Evolutionary conservation across 2,329 filamentous ascomycete genomes (phyloP).

Genomic region (Colletotrichum tropicale): DNA sequence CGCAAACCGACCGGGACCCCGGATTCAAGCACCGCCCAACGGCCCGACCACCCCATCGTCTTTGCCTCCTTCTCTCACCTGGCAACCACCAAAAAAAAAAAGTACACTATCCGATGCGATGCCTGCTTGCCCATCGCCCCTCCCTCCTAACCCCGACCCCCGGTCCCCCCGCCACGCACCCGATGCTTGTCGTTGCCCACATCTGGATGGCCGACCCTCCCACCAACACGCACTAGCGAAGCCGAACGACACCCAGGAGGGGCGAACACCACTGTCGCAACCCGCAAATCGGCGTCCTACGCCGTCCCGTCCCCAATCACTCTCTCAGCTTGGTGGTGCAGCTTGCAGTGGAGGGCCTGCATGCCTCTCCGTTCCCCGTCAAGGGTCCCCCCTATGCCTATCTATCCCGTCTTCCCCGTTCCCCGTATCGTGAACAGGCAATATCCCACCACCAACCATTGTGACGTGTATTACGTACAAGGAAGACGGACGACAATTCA

Average conservation of each 20-base stretch:
- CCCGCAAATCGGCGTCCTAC: neutral
- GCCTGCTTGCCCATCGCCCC: neutral
- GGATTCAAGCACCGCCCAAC: neutral
- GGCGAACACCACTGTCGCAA: neutral
- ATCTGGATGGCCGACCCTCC: neutral
- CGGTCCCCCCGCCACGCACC: neutral
- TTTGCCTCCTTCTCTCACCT: neutral
- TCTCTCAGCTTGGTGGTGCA: neutral
- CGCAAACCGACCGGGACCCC: neutral
- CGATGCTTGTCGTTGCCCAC: neutral
- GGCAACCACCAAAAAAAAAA: neutral
- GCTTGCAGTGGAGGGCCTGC: neutral
- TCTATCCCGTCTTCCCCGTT: neutral
- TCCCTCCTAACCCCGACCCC: neutral
- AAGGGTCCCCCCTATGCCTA: neutral
- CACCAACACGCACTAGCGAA: neutral
- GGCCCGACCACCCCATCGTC: neutral
- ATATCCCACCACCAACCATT: neutral
- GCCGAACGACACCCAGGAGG: neutral
- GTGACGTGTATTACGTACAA: conserved; percentile 15
- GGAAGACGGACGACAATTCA: neutral
- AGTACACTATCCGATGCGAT: neutral
- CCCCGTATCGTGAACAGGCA: conserved; percentile 2
- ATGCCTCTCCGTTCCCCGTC: neutral
- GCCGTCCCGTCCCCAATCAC: neutral